Base-by-base conservation (phyloP, 164 flowering plant species). In the Kingdonia uniflora region DNA sequence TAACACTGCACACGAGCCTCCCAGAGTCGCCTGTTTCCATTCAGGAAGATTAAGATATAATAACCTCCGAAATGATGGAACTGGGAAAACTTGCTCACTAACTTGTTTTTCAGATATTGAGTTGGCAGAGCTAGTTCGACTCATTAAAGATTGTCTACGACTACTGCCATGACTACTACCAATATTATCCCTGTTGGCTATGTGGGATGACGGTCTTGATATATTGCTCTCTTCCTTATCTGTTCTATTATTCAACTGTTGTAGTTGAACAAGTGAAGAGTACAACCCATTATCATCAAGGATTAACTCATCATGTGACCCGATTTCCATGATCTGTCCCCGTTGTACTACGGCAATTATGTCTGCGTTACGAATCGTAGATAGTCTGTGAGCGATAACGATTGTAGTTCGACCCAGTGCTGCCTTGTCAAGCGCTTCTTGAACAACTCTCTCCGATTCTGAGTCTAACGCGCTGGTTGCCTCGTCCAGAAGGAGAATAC, bases 391-490 rank as follows among this genome's bases (percentile, higher is more conserved):
- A 29, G 96, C 88, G 19, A 88, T 76, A 53, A 83, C 63, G 7
- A 88, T 71, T 25, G 91, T 81, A 42, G 95, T 83, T 11, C 91
- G 77, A 10, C 87, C 86, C 0, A 74, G 62, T 12, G 81, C 63
- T 14, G 85, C 81, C 17, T 65, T 69, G 72, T 84, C 82, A 0
- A 87, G 73, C 1, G 96, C 92, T 56, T 77, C 81, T 61, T 84
- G 94, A 20, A 87, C 92, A 5, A 79, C 55, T 13, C 79, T 75
- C 51, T 84, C 92, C 0, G 92, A 87, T 43, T 81, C 87, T 0
- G 84, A 74, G 73, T 84, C 96, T 10, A 87, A 41, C 12, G 94
- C 90, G 47, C 92, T 87, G 0, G 96, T 87, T 24, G 94, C 94
- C 57, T 87, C 94, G 41, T 87, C 96, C 0, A 88, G 68, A 8